These are phyloP conservation scores for Tylopilus orsonianus DNA, from an alignment of 1,284 basidiomycete genomes.

Conservation along the genomic window DNA sequence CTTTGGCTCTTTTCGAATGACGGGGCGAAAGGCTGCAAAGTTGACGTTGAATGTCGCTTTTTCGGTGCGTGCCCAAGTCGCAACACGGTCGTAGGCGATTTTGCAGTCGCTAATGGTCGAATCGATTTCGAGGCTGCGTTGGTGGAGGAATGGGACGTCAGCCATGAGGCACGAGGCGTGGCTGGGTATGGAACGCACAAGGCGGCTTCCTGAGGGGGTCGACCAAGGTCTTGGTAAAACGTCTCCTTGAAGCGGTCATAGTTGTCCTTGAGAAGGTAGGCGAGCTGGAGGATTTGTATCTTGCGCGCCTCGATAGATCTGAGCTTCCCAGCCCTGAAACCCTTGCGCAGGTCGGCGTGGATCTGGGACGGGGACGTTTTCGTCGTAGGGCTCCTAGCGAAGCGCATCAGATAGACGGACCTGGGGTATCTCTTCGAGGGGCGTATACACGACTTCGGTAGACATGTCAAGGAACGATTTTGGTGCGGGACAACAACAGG, in stretches of 20 bases:
- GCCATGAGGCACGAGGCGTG: too few relatives aligned
- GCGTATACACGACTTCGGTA: constrained; percentile 30
- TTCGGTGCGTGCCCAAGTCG: constrained; percentile 78
- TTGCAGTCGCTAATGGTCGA: constrained; percentile 60
- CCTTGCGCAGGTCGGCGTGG: constrained; percentile 46
- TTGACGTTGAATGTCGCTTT: constrained; percentile 55
- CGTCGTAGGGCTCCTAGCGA: too few relatives aligned
- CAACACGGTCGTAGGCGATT: constrained; percentile 64
- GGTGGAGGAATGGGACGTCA: too few relatives aligned
- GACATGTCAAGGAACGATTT: constrained; percentile 17
- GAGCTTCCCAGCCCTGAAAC: constrained; percentile 61
- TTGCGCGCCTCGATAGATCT: constrained; percentile 61
- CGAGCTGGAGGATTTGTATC: constrained; percentile 64
- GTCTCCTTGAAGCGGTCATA: constrained; percentile 52
- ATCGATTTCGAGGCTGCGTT: constrained; percentile 55
- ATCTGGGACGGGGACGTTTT: too few relatives aligned
- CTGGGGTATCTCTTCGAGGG: constrained; percentile 43
- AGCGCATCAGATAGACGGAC: constrained; percentile 24
- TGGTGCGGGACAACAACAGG: too few relatives aligned
- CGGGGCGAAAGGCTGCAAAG: constrained; percentile 57
- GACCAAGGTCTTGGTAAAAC: constrained; percentile 54
- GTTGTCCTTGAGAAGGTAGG: constrained; percentile 69
- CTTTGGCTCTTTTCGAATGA: constrained; percentile 74
- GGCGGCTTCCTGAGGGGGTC: constrained; percentile 51
- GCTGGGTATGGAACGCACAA: constrained; percentile 46